Evolutionary conservation across 148 eudicot genomes (phyloP).

Genomic region (Pouteria glomerata): DNA sequence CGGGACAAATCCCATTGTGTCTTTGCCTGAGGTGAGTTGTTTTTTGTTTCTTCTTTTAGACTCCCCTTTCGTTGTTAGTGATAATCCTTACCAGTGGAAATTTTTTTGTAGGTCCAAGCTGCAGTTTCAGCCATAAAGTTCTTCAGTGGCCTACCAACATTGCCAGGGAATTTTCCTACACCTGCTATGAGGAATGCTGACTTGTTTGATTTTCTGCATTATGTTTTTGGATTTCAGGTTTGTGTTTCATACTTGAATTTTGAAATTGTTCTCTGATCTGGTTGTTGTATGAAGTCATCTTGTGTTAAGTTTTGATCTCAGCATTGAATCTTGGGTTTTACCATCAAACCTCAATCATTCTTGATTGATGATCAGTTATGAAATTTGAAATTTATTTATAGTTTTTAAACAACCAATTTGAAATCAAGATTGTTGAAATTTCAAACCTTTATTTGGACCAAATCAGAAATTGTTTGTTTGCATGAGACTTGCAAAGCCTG

Average conservation of each 20-base stretch:
- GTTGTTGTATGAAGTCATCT: conserved; percentile 4
- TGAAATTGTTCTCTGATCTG: not conserved
- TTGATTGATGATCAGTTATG: too few species aligned
- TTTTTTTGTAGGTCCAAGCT: conserved; percentile 70
- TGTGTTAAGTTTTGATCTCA: not conserved
- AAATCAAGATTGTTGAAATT: not conserved
- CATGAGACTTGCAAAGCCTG: not conserved
- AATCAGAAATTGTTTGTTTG: not conserved
- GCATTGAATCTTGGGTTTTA: too few species aligned
- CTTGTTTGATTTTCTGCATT: conserved; percentile 90
- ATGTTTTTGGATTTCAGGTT: conserved; percentile 96
- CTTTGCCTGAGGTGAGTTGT: conserved; percentile 68
- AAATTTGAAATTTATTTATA: too few species aligned
- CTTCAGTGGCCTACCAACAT: conserved; percentile 54
- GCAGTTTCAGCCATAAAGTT: conserved; percentile 75
- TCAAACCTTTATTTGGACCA: not conserved
- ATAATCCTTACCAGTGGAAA: conserved; percentile 11
- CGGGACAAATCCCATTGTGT: conserved; percentile 62
- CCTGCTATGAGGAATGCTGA: conserved; percentile 70
- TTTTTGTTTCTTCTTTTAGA: conserved; percentile 1
- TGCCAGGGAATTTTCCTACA: conserved; percentile 57
- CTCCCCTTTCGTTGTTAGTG: conserved; percentile 3
- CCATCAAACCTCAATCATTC: too few species aligned
- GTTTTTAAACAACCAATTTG: not conserved
- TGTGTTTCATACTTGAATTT: conserved; percentile 4